Evolutionary conservation across 176 grass and related monocot species (phyloP), one percentile per base, ranked within the genome.

Genomic region (Carex cristatella): DNA sequence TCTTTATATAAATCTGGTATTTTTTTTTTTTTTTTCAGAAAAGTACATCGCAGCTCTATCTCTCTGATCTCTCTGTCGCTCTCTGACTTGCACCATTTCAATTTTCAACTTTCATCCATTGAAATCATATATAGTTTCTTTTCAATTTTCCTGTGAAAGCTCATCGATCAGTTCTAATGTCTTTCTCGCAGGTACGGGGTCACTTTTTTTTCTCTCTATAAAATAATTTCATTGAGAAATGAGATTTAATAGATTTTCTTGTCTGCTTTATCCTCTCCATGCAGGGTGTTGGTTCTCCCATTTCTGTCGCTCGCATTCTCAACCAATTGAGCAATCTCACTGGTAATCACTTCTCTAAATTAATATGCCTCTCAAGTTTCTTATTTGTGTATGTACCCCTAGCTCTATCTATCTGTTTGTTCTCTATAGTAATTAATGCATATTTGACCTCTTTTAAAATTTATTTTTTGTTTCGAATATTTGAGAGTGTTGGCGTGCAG

Each of bases 111-210:
- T 56, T 76, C 57, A 86, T 49, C 16, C 59, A 8, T 46, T 19
- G 16, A 83, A 54, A 78, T 57, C 27, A 28, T 23, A 23, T 23
- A 23, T 78, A 19, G 5, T 33, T 51, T 53, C 19, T 66, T n/a
- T 67, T 82, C 80, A 49, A 7, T 66, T 19, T 27, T 63, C 9
- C 48, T 51, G 48, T 15, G 80, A 78, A 64, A 64, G 8, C 5
- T 37, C 46, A 32, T 23, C 3, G 14, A 14, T 72, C 38, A 71
- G 32, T 3, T 10, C 5, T 57, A 11, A 90, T 94, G 85, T 84
- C 66, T 42, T 67, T 90, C 84, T 87, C 92, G 65, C 85, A 94
- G 92, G 87, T 91, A 79, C 16, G 53, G 28, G 35, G 14, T 27
- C 62, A 61, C 23, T 64, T 85, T 44, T 59, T 61, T 37, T 67